phyloP scores from a whole-genome alignment of 768 basidiomycete genomes.

The Mycena vulgaris region DNA sequence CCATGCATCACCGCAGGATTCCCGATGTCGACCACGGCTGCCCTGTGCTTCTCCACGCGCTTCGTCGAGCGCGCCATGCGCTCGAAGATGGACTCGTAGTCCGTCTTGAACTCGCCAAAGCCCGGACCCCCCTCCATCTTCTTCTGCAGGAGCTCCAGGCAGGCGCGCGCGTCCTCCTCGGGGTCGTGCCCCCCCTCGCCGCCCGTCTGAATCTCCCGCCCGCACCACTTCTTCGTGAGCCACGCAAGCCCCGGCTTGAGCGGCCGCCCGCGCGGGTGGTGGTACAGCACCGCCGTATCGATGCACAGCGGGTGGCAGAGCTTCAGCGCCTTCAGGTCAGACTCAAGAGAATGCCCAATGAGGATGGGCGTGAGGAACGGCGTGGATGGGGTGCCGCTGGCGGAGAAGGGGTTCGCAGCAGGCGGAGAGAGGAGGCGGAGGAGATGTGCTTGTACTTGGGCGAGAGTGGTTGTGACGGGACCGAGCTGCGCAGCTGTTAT shows the following conservation, averaged over 20 bases:
- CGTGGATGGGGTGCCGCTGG: slow-evolving; percentile 43
- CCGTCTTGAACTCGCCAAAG: slow-evolving; percentile 90
- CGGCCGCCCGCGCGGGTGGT: slow-evolving; percentile 94
- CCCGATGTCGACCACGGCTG: slow-evolving; percentile 89
- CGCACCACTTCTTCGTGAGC: slow-evolving; percentile 95
- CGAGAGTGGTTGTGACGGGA: slow-evolving; percentile 82
- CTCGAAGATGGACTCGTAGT: slow-evolving; percentile 92
- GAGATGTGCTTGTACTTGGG: slow-evolving; percentile 82
- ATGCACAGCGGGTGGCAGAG: slow-evolving; percentile 90
- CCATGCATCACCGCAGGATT: slow-evolving; percentile 90
- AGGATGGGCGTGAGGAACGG: slow-evolving; percentile 80
- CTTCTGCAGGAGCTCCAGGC: slow-evolving; percentile 85
- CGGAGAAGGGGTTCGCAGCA: slow-evolving; percentile 61
- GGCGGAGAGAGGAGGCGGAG: slow-evolving; percentile 72
- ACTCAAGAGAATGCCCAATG: slow-evolving; percentile 96
- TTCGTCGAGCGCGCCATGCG: slow-evolving; percentile 74
- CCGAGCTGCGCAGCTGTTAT: slow-evolving; percentile 85
- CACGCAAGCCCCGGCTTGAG: slow-evolving; percentile 97
- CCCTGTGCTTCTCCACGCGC: slow-evolving; percentile 57
- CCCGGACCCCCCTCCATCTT: slow-evolving; percentile 85
- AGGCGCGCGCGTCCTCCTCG: slow-evolving; percentile 94
- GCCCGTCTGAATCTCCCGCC: slow-evolving; percentile 87
- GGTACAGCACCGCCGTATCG: slow-evolving; percentile 91
- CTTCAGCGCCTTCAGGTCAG: slow-evolving; percentile 91
- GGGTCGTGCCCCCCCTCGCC: slow-evolving; percentile 94